A percentile compares a stretch with the other conserved stretches of the same genome.
These are phyloP conservation scores for Aureobasidium sp. DNA, from an alignment of 2,329 filamentous ascomycete species.

Conservation along the genomic window DNA sequence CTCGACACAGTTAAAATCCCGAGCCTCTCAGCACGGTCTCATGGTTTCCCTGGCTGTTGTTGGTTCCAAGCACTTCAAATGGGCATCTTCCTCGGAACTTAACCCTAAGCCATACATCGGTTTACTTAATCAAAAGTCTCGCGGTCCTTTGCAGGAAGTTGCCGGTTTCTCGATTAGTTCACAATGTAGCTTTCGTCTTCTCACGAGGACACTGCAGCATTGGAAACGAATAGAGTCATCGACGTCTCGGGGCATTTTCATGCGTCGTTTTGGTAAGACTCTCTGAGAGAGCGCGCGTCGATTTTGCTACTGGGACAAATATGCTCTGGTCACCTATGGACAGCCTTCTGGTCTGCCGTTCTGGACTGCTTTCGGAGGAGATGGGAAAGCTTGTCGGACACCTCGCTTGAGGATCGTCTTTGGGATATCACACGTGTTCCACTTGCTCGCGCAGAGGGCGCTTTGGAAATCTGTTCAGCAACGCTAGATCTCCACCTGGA, in stretches of 20 bases:
- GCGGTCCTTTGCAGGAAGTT: slow-evolving; percentile 44
- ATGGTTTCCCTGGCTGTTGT: slow-evolving; percentile 23
- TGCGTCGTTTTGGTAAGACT: slow-evolving; percentile 75
- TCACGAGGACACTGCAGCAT: slow-evolving; percentile 7
- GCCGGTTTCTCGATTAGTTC: slow-evolving; percentile 62
- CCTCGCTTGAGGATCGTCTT: slow-evolving; percentile 43
- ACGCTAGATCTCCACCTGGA: slow-evolving; percentile 30
- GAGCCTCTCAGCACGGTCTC: slow-evolving; percentile 54
- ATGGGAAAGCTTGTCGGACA: slow-evolving; percentile 45
- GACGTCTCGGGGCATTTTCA: slow-evolving; percentile 43
- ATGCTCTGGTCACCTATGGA: slow-evolving; percentile 57
- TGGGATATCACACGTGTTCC: slow-evolving; percentile 38
- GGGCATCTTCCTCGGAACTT: slow-evolving; percentile 77
- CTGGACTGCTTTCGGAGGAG: slow-evolving; percentile 38
- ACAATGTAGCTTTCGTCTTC: slow-evolving; percentile 14
- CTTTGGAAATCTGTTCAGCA: slow-evolving; percentile 23
- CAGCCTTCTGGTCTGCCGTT: slow-evolving; percentile 45
- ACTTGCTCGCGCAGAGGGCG: slow-evolving; percentile 14
- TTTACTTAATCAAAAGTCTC: slow-evolving; percentile 35
- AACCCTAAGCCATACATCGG: slow-evolving; percentile 86
- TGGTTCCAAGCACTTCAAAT: slow-evolving; percentile 33
- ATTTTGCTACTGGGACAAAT: slow-evolving; percentile 61
- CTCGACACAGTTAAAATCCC: slow-evolving; percentile 43
- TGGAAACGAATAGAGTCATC: slow-evolving; percentile 26
- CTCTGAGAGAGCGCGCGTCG: slow-evolving; percentile 71